A percentile compares a stretch with the other conserved stretches of the same genome.
These are phyloP conservation scores for Mallotus japonicus DNA, from an alignment of 441 rosid genomes.

Conservation along the genomic window DNA sequence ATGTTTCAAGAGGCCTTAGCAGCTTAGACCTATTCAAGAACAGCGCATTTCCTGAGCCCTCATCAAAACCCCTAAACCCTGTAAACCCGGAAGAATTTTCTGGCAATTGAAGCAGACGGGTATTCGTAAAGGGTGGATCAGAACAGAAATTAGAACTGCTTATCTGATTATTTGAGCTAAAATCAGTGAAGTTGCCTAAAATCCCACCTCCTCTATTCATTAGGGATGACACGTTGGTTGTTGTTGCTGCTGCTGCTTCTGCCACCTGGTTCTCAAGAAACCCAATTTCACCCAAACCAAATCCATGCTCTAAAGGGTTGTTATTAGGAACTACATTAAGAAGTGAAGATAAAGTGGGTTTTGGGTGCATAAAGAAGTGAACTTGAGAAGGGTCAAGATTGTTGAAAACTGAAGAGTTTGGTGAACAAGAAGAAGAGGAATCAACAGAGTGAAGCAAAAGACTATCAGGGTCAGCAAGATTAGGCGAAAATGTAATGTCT, in stretches of 20 bases:
- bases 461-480: constrained; percentile 47
- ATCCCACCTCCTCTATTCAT: constrained; percentile 37
- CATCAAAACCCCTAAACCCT: constrained; percentile 47
- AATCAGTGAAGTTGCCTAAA: constrained; percentile 41
- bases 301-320: constrained; percentile 49
- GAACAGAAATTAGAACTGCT: constrained; percentile 30
- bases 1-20: constrained; percentile 58
- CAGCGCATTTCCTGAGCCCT: constrained; percentile 36
- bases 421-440: constrained; percentile 61
- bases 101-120: constrained; percentile 36
- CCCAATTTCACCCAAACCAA: constrained; percentile 54
- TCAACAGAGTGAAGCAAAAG: constrained; percentile 44
- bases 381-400: constrained; percentile 56
- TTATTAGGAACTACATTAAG: constrained; percentile 44
- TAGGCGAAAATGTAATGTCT: constrained; percentile 45
- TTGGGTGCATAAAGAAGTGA: constrained; percentile 48
- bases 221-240: constrained; percentile 28
- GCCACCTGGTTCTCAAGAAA: constrained; percentile 47
- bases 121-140: constrained; percentile 31
- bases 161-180: constrained; percentile 35
- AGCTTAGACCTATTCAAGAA: constrained; percentile 53
- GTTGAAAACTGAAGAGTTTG: constrained; percentile 56
- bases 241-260: constrained; percentile 15
- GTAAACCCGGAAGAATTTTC: constrained; percentile 35
- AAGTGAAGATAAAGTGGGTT: constrained; percentile 37